Percentiles rank a stretch among this genome's conserved stretches.
Evolutionary conservation across 2,329 filamentous ascomycete species (phyloP).

Genomic region (Monascus ruber): DNA sequence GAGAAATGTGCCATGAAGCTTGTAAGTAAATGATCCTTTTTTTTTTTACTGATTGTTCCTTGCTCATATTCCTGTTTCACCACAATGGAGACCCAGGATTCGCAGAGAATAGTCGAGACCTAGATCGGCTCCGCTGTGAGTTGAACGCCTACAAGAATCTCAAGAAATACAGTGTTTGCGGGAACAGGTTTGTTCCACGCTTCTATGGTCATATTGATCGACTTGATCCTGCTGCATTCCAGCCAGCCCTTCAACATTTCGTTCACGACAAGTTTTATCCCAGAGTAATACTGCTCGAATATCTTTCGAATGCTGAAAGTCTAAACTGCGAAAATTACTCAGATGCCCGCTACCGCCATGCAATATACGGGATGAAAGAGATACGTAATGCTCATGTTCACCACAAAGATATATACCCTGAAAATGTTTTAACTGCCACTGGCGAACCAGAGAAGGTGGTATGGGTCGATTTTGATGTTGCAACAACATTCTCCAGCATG

Average conservation of each 20-base stretch:
- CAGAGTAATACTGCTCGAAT: slow-evolving; percentile 10
- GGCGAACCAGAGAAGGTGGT: slow-evolving; percentile 8
- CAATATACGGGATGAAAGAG: slow-evolving; percentile 9
- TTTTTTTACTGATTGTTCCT: background rate
- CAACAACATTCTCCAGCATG: slow-evolving; percentile 8
- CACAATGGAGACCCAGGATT: slow-evolving; percentile 14
- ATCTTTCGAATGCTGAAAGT: slow-evolving; percentile 5
- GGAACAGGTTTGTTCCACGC: slow-evolving; percentile 9
- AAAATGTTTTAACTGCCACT: slow-evolving; percentile 9
- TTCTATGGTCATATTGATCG: slow-evolving; percentile 14
- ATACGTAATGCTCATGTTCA: slow-evolving; percentile 9
- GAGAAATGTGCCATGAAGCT: slow-evolving; percentile 8
- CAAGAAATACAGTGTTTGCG: slow-evolving; percentile 7
- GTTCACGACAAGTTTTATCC: slow-evolving; percentile 6
- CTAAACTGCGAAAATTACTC: slow-evolving; percentile 12
- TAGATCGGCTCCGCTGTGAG: slow-evolving; percentile 15
- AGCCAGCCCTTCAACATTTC: slow-evolving; percentile 9
- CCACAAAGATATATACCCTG: slow-evolving; percentile 11
- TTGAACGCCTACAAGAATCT: slow-evolving; percentile 11
- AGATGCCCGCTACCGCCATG: slow-evolving; percentile 5
- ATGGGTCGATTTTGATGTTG: slow-evolving; percentile 16
- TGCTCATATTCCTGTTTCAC: slow-evolving; percentile 5
- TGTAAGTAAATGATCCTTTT: background rate
- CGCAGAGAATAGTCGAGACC: slow-evolving; percentile 10
- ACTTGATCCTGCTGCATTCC: slow-evolving; percentile 8